Percentiles rank a stretch among this genome's conserved stretches.
Evolutionary conservation across 108 stramenopile species (phyloP).

Genomic region (Chaetoceros muelleri): DNA sequence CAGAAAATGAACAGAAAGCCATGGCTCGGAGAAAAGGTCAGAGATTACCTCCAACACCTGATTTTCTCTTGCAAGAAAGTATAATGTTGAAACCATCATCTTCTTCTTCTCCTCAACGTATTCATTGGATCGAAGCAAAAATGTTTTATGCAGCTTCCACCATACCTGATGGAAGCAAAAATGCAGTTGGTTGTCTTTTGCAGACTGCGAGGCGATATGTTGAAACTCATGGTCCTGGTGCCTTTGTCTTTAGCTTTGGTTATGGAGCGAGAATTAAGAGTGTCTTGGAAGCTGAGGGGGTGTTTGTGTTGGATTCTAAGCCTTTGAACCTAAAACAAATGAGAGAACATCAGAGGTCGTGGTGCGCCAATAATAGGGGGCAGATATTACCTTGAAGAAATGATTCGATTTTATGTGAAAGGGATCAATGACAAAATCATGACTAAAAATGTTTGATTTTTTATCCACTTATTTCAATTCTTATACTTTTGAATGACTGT

Average conservation of each 20-base stretch:
- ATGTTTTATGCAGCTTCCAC: slow-evolving; percentile 76
- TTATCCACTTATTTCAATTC: too few species aligned
- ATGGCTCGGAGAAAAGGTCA: neutral
- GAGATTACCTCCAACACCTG: slow-evolving; percentile 37
- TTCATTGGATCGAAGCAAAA: slow-evolving; percentile 71
- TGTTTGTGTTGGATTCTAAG: slow-evolving; percentile 45
- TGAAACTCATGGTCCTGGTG: slow-evolving; percentile 39
- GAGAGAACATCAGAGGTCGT: slow-evolving; percentile 38
- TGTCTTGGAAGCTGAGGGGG: slow-evolving; percentile 35
- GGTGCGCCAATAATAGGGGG: slow-evolving; percentile 50
- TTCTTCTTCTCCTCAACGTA: slow-evolving; percentile 1
- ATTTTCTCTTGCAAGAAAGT: slow-evolving; percentile 40
- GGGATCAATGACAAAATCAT: neutral
- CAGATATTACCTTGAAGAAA: slow-evolving; percentile 43
- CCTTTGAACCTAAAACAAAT: slow-evolving; percentile 27
- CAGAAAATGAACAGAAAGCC: slow-evolving; percentile 46
- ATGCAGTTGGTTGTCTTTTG: slow-evolving; percentile 52
- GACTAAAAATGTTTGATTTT: neutral
- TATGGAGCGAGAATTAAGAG: slow-evolving; percentile 43
- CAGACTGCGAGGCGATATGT: slow-evolving; percentile 35
- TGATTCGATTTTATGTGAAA: neutral
- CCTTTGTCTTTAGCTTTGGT: slow-evolving; percentile 58
- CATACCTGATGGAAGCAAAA: slow-evolving; percentile 33
- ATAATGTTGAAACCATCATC: slow-evolving; percentile 8
- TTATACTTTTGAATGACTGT: too few species aligned